Base-by-base conservation (phyloP, 306 rosid genomes). In the Arachis stenosperma region DNA sequence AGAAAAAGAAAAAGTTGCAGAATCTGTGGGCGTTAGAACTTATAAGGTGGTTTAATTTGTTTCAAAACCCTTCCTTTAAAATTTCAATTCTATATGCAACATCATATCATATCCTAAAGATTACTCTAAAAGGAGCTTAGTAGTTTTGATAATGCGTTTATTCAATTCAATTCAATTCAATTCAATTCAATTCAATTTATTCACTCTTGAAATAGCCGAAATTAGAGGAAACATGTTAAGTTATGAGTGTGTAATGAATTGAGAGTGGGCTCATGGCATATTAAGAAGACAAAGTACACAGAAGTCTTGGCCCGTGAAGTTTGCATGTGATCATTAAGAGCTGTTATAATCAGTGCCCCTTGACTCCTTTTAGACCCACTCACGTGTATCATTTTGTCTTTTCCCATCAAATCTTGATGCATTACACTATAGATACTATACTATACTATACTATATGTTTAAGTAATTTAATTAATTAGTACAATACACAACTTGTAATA, bases 311-410 rank as follows among this genome's bases (percentile, higher is more conserved):
- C 90, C 96, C 96, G 96, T 90, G 96, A 90, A 84, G 74, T 74
- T 69, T 85, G 92, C 96, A 90, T 90, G 96, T 90, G 96, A 87
- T 68, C 79, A 79, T 76, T 75, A 62, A 82, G 90, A 84, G 90
- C 82, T 90, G 96, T 87, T 90, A 80, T 74, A 81, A 81, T 90
- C 96, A 84, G 85, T 82, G 87, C 92, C 75, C 85, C 85, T 84
- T 80, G 80, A 83, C 90, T 77, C 84, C 83, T 74, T 81, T 53
- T 77, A 84, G 85, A 82, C 90, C 88, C 88, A 87, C 81, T 90
- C 96, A 90, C 96, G 89, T 84, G 96, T 83, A 81, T 39, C 88
- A 74, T 77, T 70, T 54, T 48, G 85, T 74, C 87, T 71, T 82
- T 83, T 75, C 63, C 87, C 87, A 78, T 80, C 84, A 41, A 15